These are phyloP conservation scores for Alternaria novae-zelandiae DNA, from an alignment of 2,329 filamentous ascomycete species.

Conservation along the genomic window DNA sequence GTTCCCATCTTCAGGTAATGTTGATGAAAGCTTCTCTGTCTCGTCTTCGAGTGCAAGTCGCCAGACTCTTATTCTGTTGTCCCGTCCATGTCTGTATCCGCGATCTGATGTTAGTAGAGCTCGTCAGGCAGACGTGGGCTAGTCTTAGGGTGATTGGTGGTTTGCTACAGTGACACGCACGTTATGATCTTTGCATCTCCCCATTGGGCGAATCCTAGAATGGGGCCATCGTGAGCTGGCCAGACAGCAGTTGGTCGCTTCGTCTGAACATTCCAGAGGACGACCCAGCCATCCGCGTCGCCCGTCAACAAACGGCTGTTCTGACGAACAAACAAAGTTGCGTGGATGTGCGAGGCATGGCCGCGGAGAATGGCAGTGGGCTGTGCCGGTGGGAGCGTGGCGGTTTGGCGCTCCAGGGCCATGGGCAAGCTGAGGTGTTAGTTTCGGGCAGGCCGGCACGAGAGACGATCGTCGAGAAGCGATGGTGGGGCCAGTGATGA, in stretches of 20 bases:
- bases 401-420: slow-evolving; percentile 35
- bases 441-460: slow-evolving; percentile 37
- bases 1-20: not conserved
- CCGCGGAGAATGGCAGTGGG: slow-evolving; percentile 80
- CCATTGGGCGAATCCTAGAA: slow-evolving; percentile 78
- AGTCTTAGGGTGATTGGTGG: not conserved
- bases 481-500: slow-evolving; percentile 16
- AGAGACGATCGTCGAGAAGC: slow-evolving; percentile 32
- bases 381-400: slow-evolving; percentile 57
- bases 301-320: slow-evolving; percentile 84
- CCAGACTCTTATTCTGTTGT: slow-evolving; percentile 88
- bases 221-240: slow-evolving; percentile 79
- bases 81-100: slow-evolving; percentile 77
- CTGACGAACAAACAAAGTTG: slow-evolving; percentile 71
- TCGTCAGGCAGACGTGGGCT: not conserved
- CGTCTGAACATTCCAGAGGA: slow-evolving; percentile 82
- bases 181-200: slow-evolving; percentile 77
- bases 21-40: not conserved
- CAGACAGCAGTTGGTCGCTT: slow-evolving; percentile 85
- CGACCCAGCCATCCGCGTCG: slow-evolving; percentile 87
- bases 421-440: slow-evolving; percentile 36
- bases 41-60: slow-evolving; percentile 56
- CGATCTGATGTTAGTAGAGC: slow-evolving; percentile 2
- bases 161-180: slow-evolving; percentile 59
- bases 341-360: slow-evolving; percentile 81